Evolutionary conservation across 1,284 basidiomycete species (phyloP), one percentile per base, ranked within the genome.

Genomic region (Naganishia cerealis): DNA sequence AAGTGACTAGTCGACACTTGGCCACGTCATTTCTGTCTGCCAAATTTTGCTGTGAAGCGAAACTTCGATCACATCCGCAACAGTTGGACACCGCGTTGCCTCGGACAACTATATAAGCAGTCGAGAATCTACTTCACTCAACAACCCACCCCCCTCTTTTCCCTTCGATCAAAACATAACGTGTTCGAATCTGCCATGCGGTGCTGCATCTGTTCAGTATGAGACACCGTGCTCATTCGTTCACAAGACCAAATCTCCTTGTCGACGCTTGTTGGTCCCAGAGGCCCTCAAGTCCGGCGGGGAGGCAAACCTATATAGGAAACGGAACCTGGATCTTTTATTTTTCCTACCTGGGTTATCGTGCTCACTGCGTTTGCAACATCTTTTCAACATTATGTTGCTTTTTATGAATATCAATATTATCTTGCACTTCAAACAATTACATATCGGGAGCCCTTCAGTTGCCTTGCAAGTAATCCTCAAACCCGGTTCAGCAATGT

Each of bases 151-250:
- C 26, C n/a, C 26, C 46, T 57, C 40, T 54, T 59, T 36, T 55
- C 55, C 21, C 55, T 50, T 65, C 61, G 67, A 69, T 69, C 67
- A 69, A 69, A 69, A 69, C 65, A 42, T n/a, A 46, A 69, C 63
- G 67, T 69, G 40, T 57, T 69, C 55, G 67, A 69, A 69, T 69
- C 67, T 69, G 67, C 67, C 67, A 69, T 69, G 62, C 67, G 67
- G 63, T 66, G 54, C 59, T 50, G 18, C 56, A 53, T 69, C 59
- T 56, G 43, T 50, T 46, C 50, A 58, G 55, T 58, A 56, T 55
- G 62, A 54, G 67, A 33, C 50, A 65, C 57, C 67, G 67, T 69
- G 67, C 67, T 69, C 67, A 69, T 69, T 69, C 67, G 55, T 46
- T 33, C 46, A 69, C 67, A 65, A 69, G 67, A 69, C 29, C 53